phyloP scores from a whole-genome alignment of 108 stramenopile species.

The Cyclostephanos tholiformis region DNA sequence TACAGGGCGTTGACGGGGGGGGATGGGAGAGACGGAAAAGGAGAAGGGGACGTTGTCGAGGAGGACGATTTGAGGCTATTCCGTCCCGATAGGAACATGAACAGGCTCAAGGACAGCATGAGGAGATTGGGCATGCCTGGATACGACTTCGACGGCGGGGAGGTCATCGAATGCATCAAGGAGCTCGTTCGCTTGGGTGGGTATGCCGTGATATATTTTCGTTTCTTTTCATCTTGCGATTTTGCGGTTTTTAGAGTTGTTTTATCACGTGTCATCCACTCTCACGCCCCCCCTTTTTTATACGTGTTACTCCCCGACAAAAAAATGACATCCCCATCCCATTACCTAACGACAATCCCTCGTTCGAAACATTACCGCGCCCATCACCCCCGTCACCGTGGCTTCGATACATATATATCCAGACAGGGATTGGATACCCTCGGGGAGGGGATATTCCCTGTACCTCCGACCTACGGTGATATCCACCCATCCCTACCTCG shows the following conservation, averaged over 20 bases:
- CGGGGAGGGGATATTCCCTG: constrained; percentile 94
- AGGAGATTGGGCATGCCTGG: constrained; percentile 78
- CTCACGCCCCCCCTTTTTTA: too few relatives aligned
- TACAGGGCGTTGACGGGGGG: constrained; percentile 53
- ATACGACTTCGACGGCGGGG: constrained; percentile 75
- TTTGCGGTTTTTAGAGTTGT: too few relatives aligned
- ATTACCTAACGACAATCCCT: too few relatives aligned
- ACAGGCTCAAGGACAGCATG: constrained; percentile 82
- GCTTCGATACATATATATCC: background rate
- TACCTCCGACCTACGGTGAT: constrained; percentile 96
- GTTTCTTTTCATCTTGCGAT: too few relatives aligned
- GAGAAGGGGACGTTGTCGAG: background rate
- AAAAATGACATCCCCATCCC: too few relatives aligned
- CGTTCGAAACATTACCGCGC: too few relatives aligned
- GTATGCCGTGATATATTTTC: constrained; percentile 3
- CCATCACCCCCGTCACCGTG: too few relatives aligned
- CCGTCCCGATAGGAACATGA: constrained; percentile 92
- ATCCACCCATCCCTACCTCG: constrained; percentile 86
- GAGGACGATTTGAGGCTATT: constrained; percentile 73
- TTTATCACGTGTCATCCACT: too few relatives aligned
- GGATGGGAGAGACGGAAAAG: constrained; percentile 12
- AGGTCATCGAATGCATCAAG: constrained; percentile 79
- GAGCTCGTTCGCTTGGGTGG: constrained; percentile 64
- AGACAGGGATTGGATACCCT: constrained; percentile 92
- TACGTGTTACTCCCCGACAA: too few relatives aligned